Conservation (phyloP, 441 rosid species). For the Bocquillonia castaneifolia region DNA sequence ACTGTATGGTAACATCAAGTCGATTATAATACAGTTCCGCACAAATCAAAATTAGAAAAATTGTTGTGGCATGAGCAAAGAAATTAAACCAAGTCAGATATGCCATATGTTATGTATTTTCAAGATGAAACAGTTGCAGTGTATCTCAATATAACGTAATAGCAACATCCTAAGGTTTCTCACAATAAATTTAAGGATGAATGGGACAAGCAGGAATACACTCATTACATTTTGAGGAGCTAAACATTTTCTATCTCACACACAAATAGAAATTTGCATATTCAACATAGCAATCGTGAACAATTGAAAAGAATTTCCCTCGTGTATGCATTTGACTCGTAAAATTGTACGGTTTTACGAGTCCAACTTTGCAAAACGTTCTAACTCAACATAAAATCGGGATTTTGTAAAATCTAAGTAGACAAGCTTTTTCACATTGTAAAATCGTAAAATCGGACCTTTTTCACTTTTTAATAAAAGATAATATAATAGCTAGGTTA, state of each 20-base stretch:
- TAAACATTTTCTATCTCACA: no score
- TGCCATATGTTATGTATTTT: not conserved
- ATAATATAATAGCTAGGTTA: no score
- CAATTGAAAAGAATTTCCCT: not conserved
- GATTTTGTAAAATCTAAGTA: no score
- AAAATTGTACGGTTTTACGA: no score
- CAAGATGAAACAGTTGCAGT: not conserved
- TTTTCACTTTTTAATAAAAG: no score
- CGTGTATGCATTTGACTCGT: no score
- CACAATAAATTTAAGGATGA: not conserved
- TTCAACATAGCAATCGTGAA: not conserved
- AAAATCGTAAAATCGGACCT: no score
- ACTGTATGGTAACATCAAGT: slow-evolving; percentile 5
- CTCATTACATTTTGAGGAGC: not conserved
- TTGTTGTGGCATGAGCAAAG: not conserved
- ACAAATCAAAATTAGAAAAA: not conserved
- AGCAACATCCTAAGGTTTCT: not conserved
- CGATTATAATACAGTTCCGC: not conserved
- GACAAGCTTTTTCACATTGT: no score
- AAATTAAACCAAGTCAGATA: not conserved
- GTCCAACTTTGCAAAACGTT: no score
- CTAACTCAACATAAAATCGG: no score
- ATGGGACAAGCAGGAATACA: not conserved
- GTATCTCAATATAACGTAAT: not conserved
- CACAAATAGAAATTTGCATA: not conserved